These are phyloP conservation scores for Colletotrichum destructivum DNA, from an alignment of 2,329 filamentous ascomycete species.

Conservation along the genomic window DNA sequence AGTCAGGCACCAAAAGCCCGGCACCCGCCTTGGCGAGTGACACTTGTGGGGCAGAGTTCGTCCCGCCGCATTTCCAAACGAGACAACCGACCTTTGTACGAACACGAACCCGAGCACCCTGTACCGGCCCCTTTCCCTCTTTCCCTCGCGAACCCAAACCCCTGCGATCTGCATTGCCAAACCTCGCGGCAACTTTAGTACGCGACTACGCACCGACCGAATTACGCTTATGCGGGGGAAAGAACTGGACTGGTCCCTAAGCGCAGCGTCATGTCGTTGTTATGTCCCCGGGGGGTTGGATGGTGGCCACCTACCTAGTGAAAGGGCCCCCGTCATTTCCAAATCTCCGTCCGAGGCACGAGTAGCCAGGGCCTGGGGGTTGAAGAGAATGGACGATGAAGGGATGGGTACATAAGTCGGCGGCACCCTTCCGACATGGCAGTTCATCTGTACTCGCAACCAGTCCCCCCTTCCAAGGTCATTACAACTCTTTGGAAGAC, in stretches of 20 bases:
- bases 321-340: too few relatives aligned
- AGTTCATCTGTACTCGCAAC: conserved; percentile 3
- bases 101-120: conserved; percentile 35
- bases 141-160: conserved; percentile 11
- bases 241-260: background rate
- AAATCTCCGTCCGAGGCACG: too few relatives aligned
- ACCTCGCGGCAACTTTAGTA: conserved; percentile 7
- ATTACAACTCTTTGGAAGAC: background rate
- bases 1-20: background rate
- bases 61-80: conserved; percentile 14
- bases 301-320: background rate
- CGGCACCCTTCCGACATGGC: background rate
- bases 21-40: background rate
- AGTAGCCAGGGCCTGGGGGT: too few relatives aligned
- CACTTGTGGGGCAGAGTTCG: conserved; percentile 1
- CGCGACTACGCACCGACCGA: conserved; percentile 5
- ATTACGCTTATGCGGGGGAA: conserved; percentile 26
- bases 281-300: conserved; percentile 7
- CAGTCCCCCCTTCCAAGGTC: background rate
- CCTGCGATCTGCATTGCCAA: conserved; percentile 23
- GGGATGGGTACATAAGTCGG: conserved; percentile 5
- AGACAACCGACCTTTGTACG: conserved; percentile 23
- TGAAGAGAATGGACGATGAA: background rate
- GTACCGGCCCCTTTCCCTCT: background rate
- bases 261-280: background rate